Evolutionary conservation across 352 stramenopile species (phyloP), one percentile per base, ranked within the genome.

Genomic region (Achlya hypogyna): DNA sequence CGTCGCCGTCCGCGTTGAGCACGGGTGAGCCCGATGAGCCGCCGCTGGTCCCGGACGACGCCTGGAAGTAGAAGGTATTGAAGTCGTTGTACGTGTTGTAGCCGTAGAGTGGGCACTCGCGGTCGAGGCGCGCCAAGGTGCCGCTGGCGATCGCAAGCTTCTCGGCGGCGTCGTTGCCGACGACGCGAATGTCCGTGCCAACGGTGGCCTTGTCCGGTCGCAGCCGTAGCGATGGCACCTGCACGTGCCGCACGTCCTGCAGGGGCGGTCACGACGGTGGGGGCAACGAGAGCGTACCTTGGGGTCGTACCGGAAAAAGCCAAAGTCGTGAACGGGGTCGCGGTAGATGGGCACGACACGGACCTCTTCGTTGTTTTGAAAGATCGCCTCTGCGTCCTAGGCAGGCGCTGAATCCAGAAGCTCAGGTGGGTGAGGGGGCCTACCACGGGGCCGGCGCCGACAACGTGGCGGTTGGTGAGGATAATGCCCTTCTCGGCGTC

Each of bases 351-450:
- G 86, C 49, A 89, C 83, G 42, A 97, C 80, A n/a, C 86, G 78
- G 20, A 97, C 85, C 77, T 98, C 90, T 69, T 98, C 91, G 69
- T 97, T 97, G 74, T 96, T 98, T 70, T 95, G 83, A 68, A 98
- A 97, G 23, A 96, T 82, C 1, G 88, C 89, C 56, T 98, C 89
- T 0, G 88, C 87, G 58, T 93, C 82, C 75, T 95, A 29, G 5
- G 59, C 73, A 25, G 70, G 9, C n/a, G 35, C 18, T 2, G 52
- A 53, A 16, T 14, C 16, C 6, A 54, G 16, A 16, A 28, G 62
- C 52, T 23, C 59, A 34, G 2, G 14, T 22, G n/a, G 22, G n/a
- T 18, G 18, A 14, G 20, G n/a, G 0, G n/a, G 71, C 82, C 35
- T 82, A 93, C 85, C 72, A 93, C 90, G 1, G 84, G 86, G 28